Evolutionary conservation across 768 basidiomycete genomes (phyloP), one percentile per base, ranked within the genome.

Genomic region (Serendipita indica): DNA sequence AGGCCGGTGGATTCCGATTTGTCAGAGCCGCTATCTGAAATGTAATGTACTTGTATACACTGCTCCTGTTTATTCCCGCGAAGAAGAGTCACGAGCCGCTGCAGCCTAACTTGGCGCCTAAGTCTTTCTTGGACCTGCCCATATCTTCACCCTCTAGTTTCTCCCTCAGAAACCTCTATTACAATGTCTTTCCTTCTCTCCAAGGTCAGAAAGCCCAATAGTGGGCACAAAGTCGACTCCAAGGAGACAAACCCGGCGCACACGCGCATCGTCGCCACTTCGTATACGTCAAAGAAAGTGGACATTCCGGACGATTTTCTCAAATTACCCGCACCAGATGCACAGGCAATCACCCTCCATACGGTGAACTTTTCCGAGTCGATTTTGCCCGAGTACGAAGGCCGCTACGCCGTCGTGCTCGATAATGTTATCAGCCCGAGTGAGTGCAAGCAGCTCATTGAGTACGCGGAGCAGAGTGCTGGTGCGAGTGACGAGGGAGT

Each of bases 401-500:
- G 30, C 14, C n/a, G 18, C 2, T 60, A 60, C 33, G 59, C 59
- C 22, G 59, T 54, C 5, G 59, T 60, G 16, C 20, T 60, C 22
- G 59, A 60, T 34, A 49, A 60, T 27, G 59, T 60, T 10, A 43
- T 60, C 59, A 52, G 45, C 6, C 59, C 59, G 3, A 35, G 32
- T 46, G 59, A 60, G 33, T 60, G 59, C 46, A 37, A 2, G 20
- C 45, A 60, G 46, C 30, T 60, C 20, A 33, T 60, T 46, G 22
- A 16, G 5, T 60, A 60, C 30, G 45, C 46, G 18, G 59, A 60
- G 30, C 3, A 16, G 49, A 54, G 49, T 33, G 12, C 49, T 27
- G 49, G 49, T 46, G 45, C 45, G 12, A 43, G 41, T n/a, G 41
- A 43, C 7, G n/a, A 43, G 5, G n/a, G 5, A 16, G 35, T 37